A percentile compares a stretch with the other conserved stretches of the same genome.
phyloP scores from a whole-genome alignment of 306 rosid genomes.

The Glycine tomentella region DNA sequence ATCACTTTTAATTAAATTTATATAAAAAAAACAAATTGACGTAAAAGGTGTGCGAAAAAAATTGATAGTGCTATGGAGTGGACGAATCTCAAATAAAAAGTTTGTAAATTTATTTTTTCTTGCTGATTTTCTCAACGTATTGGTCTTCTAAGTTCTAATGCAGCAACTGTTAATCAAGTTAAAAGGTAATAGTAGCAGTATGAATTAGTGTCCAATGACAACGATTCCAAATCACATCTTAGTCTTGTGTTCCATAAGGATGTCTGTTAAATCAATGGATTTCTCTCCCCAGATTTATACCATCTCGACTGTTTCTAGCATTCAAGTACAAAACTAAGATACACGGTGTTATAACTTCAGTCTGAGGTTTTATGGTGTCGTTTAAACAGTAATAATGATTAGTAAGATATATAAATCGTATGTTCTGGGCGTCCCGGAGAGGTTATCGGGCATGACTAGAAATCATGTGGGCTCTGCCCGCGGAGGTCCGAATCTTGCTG shows the following conservation, averaged over 20 bases:
- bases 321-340: too few species aligned
- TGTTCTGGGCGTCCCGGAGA: slow-evolving; percentile 73
- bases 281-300: not conserved
- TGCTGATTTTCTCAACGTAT: not conserved
- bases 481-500: slow-evolving; percentile 66
- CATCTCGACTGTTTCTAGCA: not conserved
- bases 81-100: not conserved
- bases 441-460: slow-evolving; percentile 82
- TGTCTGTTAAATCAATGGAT: not conserved
- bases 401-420: too few species aligned
- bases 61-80: not conserved
- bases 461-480: slow-evolving; percentile 73
- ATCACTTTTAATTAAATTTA: not conserved
- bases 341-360: too few species aligned
- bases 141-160: not conserved
- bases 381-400: too few species aligned
- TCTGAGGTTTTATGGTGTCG: too few species aligned
- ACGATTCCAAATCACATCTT: not conserved
- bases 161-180: not conserved
- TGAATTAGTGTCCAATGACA: not conserved
- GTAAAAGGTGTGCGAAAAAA: not conserved
- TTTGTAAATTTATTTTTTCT: not conserved
- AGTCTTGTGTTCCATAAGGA: not conserved
- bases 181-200: too few species aligned
- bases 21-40: not conserved